Evolutionary conservation across 176 grass and related monocot genomes (phyloP).

Genomic region (Oryza coarctata): DNA sequence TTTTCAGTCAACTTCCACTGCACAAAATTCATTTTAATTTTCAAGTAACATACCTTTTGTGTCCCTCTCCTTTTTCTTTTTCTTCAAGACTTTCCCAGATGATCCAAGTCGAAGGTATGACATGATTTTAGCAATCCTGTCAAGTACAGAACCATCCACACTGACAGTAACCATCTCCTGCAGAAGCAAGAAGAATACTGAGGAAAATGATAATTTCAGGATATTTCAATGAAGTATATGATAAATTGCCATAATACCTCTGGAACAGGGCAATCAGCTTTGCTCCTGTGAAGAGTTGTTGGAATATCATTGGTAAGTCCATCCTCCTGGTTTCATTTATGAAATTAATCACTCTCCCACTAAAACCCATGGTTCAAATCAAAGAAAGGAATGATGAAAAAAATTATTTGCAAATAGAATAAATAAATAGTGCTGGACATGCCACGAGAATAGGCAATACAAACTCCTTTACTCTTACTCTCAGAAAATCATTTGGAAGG

Average conservation of each 20-base stretch:
- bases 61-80: slow-evolving; percentile 97
- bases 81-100: slow-evolving; percentile 98
- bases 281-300: slow-evolving; percentile 95
- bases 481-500: background rate
- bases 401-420: background rate
- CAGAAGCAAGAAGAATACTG: slow-evolving; percentile 39
- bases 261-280: slow-evolving; percentile 83
- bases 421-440: background rate
- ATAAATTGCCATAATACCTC: slow-evolving; percentile 38
- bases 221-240: background rate
- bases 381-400: background rate
- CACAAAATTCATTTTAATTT: background rate
- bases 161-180: slow-evolving; percentile 96
- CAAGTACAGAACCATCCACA: slow-evolving; percentile 92
- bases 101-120: slow-evolving; percentile 95
- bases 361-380: background rate
- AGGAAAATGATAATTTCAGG: background rate
- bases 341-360: background rate
- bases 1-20: slow-evolving; percentile 21
- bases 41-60: slow-evolving; percentile 55
- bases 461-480: background rate
- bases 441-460: background rate
- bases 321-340: slow-evolving; percentile 69
- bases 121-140: slow-evolving; percentile 99
- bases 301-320: slow-evolving; percentile 88